These are phyloP conservation scores for Senna siamea DNA, from an alignment of 306 rosid species.

Conservation along the genomic window DNA sequence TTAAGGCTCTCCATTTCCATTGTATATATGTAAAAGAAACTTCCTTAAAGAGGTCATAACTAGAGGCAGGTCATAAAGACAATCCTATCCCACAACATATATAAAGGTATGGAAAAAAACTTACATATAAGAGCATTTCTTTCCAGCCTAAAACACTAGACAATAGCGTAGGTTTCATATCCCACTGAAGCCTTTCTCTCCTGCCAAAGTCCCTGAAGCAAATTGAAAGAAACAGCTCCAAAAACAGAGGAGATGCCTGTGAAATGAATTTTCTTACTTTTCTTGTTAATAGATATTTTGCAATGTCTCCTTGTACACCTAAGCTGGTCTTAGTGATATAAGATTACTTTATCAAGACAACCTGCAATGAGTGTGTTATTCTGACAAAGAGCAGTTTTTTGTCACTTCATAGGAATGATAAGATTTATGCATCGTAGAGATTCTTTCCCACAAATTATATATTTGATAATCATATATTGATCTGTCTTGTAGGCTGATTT, in stretches of 20 bases:
- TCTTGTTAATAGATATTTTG: neutral
- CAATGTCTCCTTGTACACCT: neutral
- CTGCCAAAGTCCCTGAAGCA: neutral
- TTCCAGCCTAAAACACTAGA: neutral
- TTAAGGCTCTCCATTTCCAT: neutral
- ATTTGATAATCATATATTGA: constrained; percentile 14
- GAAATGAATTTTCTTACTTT: constrained; percentile 4
- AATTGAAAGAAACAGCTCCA: neutral
- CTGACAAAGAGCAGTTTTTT: neutral
- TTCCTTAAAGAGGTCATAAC: neutral
- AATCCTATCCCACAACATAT: neutral
- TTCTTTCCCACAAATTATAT: constrained; percentile 5
- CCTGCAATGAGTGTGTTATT: no score
- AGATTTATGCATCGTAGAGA: constrained; percentile 5
- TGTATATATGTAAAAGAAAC: neutral
- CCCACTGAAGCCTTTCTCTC: neutral
- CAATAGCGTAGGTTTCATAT: neutral
- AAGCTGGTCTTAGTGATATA: no score
- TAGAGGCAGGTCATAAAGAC: neutral
- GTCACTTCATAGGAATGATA: neutral
- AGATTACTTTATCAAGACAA: no score
- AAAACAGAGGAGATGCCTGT: neutral
- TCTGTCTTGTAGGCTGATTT: constrained; percentile 52
- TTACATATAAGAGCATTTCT: neutral
- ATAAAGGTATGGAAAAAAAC: neutral